Evolutionary conservation across 2,329 filamentous ascomycete genomes (phyloP).

Genomic region (Mariannaea elegans): DNA sequence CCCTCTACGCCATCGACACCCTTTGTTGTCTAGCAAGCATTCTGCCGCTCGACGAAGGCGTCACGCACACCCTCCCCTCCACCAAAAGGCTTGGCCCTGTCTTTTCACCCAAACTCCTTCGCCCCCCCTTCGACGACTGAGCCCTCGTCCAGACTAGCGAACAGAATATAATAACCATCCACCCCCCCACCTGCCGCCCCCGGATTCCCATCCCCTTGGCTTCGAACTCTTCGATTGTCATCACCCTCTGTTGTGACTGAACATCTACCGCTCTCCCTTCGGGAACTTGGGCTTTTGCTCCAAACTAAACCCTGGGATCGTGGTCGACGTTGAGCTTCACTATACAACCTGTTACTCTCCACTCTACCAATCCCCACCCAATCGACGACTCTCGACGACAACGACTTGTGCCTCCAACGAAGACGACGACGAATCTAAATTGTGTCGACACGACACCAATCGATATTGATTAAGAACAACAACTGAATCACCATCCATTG

Average conservation of each 20-base stretch:
- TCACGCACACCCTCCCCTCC: conserved; percentile 26
- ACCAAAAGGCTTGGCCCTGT: conserved; percentile 26
- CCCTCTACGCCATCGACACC: background rate
- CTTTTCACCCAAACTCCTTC: conserved; percentile 33
- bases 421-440: conserved; percentile 1
- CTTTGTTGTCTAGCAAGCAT: conserved; percentile 3
- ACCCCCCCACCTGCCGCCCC: conserved; percentile 42
- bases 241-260: conserved; percentile 25
- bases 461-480: background rate
- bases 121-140: conserved; percentile 29
- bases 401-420: conserved; percentile 12
- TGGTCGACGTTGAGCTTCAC: conserved; percentile 34
- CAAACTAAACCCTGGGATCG: conserved; percentile 31
- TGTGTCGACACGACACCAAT: background rate
- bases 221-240: conserved; percentile 36
- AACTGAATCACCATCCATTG: conserved; percentile 20
- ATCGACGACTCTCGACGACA: conserved; percentile 16
- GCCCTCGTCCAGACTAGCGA: conserved; percentile 32
- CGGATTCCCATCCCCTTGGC: conserved; percentile 43
- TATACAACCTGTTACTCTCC: conserved; percentile 20
- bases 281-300: conserved; percentile 31
- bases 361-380: conserved; percentile 26
- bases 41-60: conserved; percentile 22
- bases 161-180: conserved; percentile 45
- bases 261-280: conserved; percentile 22